phyloP scores from a whole-genome alignment of 129 eudicot species.

The Dittrichia graveolens region DNA sequence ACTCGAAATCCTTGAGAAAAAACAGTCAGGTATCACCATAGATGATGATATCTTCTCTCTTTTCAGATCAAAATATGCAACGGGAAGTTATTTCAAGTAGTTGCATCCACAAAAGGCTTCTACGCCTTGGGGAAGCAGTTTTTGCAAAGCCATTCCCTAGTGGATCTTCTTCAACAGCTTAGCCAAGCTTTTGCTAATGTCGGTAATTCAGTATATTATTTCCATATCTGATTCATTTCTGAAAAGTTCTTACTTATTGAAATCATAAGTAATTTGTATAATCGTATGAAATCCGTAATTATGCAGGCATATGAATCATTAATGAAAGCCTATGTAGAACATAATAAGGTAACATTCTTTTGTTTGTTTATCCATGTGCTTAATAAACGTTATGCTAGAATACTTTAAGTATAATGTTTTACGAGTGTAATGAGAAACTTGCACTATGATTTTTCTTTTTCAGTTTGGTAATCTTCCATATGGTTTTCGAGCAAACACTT shows the following conservation, averaged over 20 bases:
- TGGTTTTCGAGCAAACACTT: slow-evolving; percentile 95
- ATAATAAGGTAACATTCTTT: slow-evolving; percentile 74
- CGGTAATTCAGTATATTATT: slow-evolving; percentile 35
- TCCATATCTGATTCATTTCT: neutral
- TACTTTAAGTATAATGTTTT: slow-evolving; percentile 23
- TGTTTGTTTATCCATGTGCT: slow-evolving; percentile 21
- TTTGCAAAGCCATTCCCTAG: slow-evolving; percentile 84
- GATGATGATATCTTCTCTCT: slow-evolving; percentile 8
- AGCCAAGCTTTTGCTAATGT: slow-evolving; percentile 99
- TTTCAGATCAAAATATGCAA: slow-evolving; percentile 90
- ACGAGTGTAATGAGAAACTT: slow-evolving; percentile 27
- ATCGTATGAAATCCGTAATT: neutral
- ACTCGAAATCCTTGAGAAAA: neutral
- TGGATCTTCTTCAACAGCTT: slow-evolving; percentile 97
- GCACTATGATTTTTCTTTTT: slow-evolving; percentile 23
- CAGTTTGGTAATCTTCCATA: slow-evolving; percentile 99
- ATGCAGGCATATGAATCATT: slow-evolving; percentile 88
- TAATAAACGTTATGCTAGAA: neutral
- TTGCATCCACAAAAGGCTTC: slow-evolving; percentile 89
- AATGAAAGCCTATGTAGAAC: slow-evolving; percentile 93
- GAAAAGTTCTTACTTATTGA: neutral
- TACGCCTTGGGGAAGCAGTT: slow-evolving; percentile 88
- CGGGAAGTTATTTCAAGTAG: slow-evolving; percentile 86
- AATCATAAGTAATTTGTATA: neutral
- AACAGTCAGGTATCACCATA: neutral